Conservation (phyloP, 2,329 filamentous ascomycete genomes). For the Fusarium domesticum region DNA sequence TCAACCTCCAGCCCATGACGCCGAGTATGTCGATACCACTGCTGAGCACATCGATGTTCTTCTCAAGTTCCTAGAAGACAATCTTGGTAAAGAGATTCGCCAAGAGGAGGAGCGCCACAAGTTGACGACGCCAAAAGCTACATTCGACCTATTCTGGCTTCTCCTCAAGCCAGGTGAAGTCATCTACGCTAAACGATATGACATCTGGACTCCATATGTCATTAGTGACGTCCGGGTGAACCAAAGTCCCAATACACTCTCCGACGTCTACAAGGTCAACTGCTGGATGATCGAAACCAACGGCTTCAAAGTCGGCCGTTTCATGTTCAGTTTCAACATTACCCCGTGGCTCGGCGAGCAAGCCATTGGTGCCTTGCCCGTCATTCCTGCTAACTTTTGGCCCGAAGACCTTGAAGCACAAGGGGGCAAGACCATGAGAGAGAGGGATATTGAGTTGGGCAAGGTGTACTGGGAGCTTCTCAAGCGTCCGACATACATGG, state of each 20-base stretch:
- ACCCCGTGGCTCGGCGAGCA: slow-evolving; percentile 44
- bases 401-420: slow-evolving; percentile 35
- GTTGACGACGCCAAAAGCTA: slow-evolving; percentile 39
- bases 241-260: slow-evolving; percentile 4
- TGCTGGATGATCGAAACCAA: slow-evolving; percentile 43
- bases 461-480: slow-evolving; percentile 47
- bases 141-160: slow-evolving; percentile 46
- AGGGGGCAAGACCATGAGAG: slow-evolving; percentile 32
- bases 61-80: slow-evolving; percentile 41
- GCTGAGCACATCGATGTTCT: slow-evolving; percentile 45
- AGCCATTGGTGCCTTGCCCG: slow-evolving; percentile 38
- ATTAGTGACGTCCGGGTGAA: slow-evolving; percentile 35
- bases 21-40: slow-evolving; percentile 41
- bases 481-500: slow-evolving; percentile 45
- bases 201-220: slow-evolving; percentile 42
- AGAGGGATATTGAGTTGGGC: slow-evolving; percentile 41
- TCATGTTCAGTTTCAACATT: slow-evolving; percentile 37
- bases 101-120: slow-evolving; percentile 42
- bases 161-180: slow-evolving; percentile 45
- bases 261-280: slow-evolving; percentile 31
- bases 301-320: slow-evolving; percentile 35
- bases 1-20: slow-evolving; percentile 41
- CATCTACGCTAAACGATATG: slow-evolving; percentile 41
- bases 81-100: slow-evolving; percentile 35
- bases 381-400: slow-evolving; percentile 45